Evolutionary conservation across 352 stramenopile species (phyloP).

Genomic region (Phytophthora pseudosyringae): DNA sequence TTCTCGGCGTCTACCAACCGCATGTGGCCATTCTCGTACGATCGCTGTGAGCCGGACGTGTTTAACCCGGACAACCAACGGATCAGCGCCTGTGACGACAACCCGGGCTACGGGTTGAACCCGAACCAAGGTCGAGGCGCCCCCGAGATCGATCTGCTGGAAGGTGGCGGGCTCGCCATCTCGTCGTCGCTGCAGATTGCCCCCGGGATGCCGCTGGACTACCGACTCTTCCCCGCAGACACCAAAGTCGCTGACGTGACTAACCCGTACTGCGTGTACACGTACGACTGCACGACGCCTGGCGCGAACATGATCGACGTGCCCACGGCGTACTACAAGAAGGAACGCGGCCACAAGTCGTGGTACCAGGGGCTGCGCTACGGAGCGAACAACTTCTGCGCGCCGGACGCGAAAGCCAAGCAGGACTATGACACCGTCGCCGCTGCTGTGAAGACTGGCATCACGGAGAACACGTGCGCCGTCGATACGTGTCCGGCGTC

Average conservation of each 20-base stretch:
- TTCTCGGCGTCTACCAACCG: slow-evolving; percentile 95
- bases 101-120: slow-evolving; percentile 92
- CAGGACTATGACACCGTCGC: slow-evolving; percentile 58
- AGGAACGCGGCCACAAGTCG: slow-evolving; percentile 51
- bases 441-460: slow-evolving; percentile 49
- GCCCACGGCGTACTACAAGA: slow-evolving; percentile 49
- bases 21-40: slow-evolving; percentile 97
- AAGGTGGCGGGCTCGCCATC: slow-evolving; percentile 84
- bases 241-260: slow-evolving; percentile 17
- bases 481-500: slow-evolving; percentile 54
- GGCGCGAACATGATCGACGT: slow-evolving; percentile 60
- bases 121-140: slow-evolving; percentile 85
- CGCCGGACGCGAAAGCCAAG: slow-evolving; percentile 28
- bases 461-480: slow-evolving; percentile 59
- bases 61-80: slow-evolving; percentile 68
- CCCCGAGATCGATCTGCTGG: slow-evolving; percentile 95
- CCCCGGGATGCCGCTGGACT: slow-evolving; percentile 67
- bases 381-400: slow-evolving; percentile 62
- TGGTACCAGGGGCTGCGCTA: slow-evolving; percentile 79
- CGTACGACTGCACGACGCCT: slow-evolving; percentile 47
- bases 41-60: slow-evolving; percentile 82
- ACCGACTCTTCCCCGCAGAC: slow-evolving; percentile 59
- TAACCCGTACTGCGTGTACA: slow-evolving; percentile 55
- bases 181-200: slow-evolving; percentile 92
- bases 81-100: slow-evolving; percentile 90